These are phyloP conservation scores for Trematosphaeria pertusa DNA, from an alignment of 2,329 filamentous ascomycete species.

Conservation along the genomic window DNA sequence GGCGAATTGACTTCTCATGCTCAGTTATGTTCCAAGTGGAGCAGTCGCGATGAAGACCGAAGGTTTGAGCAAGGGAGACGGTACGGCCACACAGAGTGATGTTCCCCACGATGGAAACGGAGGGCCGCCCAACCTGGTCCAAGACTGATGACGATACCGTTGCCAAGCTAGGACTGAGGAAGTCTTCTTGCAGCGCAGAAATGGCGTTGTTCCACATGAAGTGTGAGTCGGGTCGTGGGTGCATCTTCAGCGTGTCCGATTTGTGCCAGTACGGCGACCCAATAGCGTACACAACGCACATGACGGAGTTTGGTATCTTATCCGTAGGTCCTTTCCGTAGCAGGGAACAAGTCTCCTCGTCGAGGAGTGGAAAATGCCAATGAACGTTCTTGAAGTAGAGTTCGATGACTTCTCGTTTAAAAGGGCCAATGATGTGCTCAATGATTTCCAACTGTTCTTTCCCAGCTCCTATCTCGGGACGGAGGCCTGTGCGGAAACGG, in stretches of 20 bases:
- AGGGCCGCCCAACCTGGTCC: conserved; percentile 51
- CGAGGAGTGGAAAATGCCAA: conserved; percentile 49
- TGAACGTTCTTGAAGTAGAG: conserved; percentile 54
- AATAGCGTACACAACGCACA: conserved; percentile 50
- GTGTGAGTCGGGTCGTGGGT: conserved; percentile 46
- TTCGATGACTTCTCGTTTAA: conserved; percentile 48
- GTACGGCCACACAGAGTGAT: conserved; percentile 62
- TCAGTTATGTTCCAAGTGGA: conserved; percentile 60
- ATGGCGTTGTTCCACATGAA: conserved; percentile 54
- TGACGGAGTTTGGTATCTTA: conserved; percentile 43
- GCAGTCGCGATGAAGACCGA: conserved; percentile 63
- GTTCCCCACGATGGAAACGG: conserved; percentile 54
- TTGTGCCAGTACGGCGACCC: conserved; percentile 47
- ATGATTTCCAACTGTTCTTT: conserved; percentile 50
- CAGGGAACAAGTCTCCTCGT: conserved; percentile 46
- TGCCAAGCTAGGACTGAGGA: conserved; percentile 49
- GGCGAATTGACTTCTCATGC: conserved; percentile 59
- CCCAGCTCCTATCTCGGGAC: conserved; percentile 42
- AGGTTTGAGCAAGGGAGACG: conserved; percentile 61
- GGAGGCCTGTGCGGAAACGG: conserved; percentile 56
- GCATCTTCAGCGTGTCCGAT: conserved; percentile 45
- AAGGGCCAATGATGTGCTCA: conserved; percentile 49
- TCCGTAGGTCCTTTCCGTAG: conserved; percentile 44
- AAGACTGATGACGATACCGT: conserved; percentile 50
- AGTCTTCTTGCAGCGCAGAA: conserved; percentile 51